Percentiles rank a stretch among this genome's conserved stretches.
Evolutionary conservation across 2,329 filamentous ascomycete genomes (phyloP).

Genomic region (Raffaelea arxii): DNA sequence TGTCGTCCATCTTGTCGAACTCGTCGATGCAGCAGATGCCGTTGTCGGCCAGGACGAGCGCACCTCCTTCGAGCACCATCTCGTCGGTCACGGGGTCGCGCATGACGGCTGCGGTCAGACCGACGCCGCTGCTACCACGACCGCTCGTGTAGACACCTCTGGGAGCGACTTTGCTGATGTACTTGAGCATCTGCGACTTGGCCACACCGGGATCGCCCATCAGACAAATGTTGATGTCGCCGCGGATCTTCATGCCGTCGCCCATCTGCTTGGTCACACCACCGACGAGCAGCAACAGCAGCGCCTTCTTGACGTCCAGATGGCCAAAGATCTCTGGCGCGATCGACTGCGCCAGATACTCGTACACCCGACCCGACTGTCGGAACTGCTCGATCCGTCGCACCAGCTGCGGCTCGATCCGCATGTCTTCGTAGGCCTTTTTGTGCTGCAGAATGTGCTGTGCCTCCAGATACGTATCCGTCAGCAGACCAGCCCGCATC

Average conservation of each 20-base stretch:
- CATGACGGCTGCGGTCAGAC: conserved; percentile 76
- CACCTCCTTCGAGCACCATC: conserved; percentile 75
- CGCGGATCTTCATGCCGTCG: conserved; percentile 97
- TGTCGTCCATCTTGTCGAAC: conserved; percentile 85
- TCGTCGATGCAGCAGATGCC: conserved; percentile 82
- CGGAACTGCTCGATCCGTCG: conserved; percentile 78
- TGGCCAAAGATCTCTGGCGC: conserved; percentile 96
- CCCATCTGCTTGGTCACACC: conserved; percentile 95
- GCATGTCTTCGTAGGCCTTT: conserved; percentile 91
- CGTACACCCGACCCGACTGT: conserved; percentile 84
- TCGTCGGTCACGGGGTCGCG: conserved; percentile 75
- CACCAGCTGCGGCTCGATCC: conserved; percentile 69
- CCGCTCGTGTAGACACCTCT: conserved; percentile 80
- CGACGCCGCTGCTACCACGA: conserved; percentile 71
- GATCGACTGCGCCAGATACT: conserved; percentile 90
- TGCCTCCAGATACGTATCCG: conserved; percentile 93
- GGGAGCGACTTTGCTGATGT: conserved; percentile 95
- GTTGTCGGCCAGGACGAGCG: conserved; percentile 70
- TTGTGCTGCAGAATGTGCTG: conserved; percentile 94
- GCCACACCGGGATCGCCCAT: conserved; percentile 99
- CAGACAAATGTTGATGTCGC: conserved; percentile 95
- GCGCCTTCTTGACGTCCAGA: conserved; percentile 93
- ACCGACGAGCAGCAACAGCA: conserved; percentile 89
- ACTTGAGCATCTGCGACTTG: conserved; percentile 96
- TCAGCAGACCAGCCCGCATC: conserved; percentile 89